Conservation (phyloP, 73 alveolate species). For the Urostyla sp. region DNA sequence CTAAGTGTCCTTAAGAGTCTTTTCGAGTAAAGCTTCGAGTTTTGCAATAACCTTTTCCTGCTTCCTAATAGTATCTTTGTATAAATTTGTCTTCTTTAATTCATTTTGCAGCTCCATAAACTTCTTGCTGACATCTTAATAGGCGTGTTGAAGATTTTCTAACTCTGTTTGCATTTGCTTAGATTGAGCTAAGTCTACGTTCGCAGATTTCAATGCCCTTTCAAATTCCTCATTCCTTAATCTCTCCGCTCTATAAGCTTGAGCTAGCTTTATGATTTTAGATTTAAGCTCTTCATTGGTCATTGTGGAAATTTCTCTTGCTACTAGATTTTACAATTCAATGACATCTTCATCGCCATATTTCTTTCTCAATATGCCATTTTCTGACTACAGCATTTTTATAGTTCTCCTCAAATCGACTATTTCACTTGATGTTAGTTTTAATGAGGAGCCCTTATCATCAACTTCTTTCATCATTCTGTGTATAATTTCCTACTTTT, state of each 20-base stretch:
- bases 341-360: slow-evolving; percentile 97
- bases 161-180: slow-evolving; percentile 94
- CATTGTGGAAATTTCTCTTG: slow-evolving; percentile 97
- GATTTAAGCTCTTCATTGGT: slow-evolving; percentile 94
- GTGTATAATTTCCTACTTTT: slow-evolving; percentile 97
- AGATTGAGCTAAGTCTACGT: slow-evolving; percentile 96
- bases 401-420: slow-evolving; percentile 97
- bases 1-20: slow-evolving; percentile 93
- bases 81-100: slow-evolving; percentile 89
- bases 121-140: slow-evolving; percentile 90
- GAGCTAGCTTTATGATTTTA: slow-evolving; percentile 97
- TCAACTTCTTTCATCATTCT: slow-evolving; percentile 98
- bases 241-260: slow-evolving; percentile 98
- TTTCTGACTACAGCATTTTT: slow-evolving; percentile 96
- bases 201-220: slow-evolving; percentile 95
- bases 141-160: slow-evolving; percentile 92
- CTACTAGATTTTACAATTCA: slow-evolving; percentile 93
- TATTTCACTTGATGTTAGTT: slow-evolving; percentile 97
- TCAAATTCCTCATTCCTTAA: slow-evolving; percentile 97
- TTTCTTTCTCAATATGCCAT: slow-evolving; percentile 94
- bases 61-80: slow-evolving; percentile 97
- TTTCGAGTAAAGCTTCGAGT: slow-evolving; percentile 95
- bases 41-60: slow-evolving; percentile 98
- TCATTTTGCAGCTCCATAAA: slow-evolving; percentile 89
- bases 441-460: slow-evolving; percentile 96